phyloP scores from a whole-genome alignment of 2,329 filamentous ascomycete species.

The Cladophialophora exuberans region DNA sequence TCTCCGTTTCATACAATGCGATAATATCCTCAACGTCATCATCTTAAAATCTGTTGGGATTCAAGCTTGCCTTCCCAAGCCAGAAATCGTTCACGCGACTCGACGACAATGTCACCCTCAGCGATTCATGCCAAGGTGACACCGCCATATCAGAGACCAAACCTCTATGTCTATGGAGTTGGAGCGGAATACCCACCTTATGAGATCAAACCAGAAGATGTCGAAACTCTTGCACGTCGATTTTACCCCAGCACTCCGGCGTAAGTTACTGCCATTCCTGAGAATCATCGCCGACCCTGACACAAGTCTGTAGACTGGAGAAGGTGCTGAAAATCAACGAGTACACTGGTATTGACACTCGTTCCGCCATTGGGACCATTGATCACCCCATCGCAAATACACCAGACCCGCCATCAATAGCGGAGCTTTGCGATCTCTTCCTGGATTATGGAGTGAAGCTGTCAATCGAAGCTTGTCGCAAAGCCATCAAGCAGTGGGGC shows the following conservation, averaged over 20 bases:
- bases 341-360: constrained; percentile 66
- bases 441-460: constrained; percentile 37
- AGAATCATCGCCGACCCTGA: background rate
- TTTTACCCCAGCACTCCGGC: constrained; percentile 64
- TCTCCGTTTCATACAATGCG: constrained; percentile 19
- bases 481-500: constrained; percentile 38
- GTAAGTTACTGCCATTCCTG: constrained; percentile 47
- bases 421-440: constrained; percentile 36
- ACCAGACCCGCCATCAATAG: constrained; percentile 36
- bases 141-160: constrained; percentile 44
- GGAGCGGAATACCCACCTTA: constrained; percentile 65
- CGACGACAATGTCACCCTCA: constrained; percentile 34
- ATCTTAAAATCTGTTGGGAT: constrained; percentile 19
- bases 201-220: constrained; percentile 52
- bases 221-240: constrained; percentile 58
- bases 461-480: constrained; percentile 37
- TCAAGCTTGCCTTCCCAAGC: constrained; percentile 5
- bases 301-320: constrained; percentile 53
- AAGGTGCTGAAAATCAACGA: constrained; percentile 67
- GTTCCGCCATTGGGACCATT: constrained; percentile 64
- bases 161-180: constrained; percentile 61
- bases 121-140: constrained; percentile 30
- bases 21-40: constrained; percentile 16
- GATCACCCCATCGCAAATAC: constrained; percentile 66
- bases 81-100: background rate